phyloP scores from a whole-genome alignment of 176 grass and related monocot species.

The Themeda triandra region DNA sequence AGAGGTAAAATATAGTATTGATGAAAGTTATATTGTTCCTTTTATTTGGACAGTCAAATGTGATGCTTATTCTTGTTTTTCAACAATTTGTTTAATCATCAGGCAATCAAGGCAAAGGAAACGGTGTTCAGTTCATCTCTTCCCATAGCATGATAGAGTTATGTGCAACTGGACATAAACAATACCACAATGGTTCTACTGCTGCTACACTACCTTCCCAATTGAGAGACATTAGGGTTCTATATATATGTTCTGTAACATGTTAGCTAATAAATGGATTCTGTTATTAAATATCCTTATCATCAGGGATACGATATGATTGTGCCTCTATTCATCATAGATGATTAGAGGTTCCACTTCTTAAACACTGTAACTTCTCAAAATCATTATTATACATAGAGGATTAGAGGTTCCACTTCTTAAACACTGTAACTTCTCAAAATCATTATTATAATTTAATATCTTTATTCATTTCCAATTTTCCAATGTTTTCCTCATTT shows the following conservation, averaged over 20 bases:
- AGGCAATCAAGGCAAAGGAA: constrained; percentile 23
- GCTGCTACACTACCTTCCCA: not conserved
- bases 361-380: too few species aligned
- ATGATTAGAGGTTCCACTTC: too few species aligned
- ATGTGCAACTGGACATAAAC: not conserved
- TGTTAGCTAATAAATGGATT: not conserved
- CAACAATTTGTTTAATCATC: not conserved
- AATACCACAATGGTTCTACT: too few species aligned
- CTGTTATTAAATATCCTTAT: not conserved
- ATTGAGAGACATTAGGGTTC: not conserved
- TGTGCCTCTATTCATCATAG: not conserved
- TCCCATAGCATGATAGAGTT: not conserved
- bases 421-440: not conserved
- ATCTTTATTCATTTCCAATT: not conserved
- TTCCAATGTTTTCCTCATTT: not conserved
- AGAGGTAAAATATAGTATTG: not conserved
- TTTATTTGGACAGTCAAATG: not conserved
- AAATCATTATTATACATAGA: not conserved
- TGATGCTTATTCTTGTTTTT: not conserved
- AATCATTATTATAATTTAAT: not conserved
- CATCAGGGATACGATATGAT: not conserved
- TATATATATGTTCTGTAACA: not conserved
- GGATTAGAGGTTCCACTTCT: not conserved
- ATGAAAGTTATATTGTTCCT: too few species aligned
- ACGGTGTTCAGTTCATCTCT: not conserved